Conservation (phyloP, 345 rosid species). For the Garcia nutans region DNA sequence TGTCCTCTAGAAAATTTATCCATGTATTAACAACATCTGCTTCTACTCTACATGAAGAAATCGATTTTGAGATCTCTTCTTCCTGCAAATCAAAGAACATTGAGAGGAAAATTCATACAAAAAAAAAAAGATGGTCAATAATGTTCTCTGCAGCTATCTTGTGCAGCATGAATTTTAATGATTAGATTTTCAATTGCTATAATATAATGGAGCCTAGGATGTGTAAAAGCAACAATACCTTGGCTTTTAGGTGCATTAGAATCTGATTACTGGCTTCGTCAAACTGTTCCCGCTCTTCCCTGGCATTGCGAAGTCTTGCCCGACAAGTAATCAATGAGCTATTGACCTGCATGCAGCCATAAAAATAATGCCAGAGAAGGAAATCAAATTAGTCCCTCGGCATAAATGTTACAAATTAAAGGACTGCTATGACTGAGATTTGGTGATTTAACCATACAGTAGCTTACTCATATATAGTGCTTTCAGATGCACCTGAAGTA, state of each 20-base stretch:
- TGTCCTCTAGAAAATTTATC: conserved; percentile 67
- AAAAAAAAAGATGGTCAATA: background rate
- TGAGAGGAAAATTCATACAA: background rate
- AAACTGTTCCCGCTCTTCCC: conserved; percentile 89
- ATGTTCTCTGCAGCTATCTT: background rate
- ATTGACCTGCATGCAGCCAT: conserved; percentile 51
- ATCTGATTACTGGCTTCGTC: conserved; percentile 89
- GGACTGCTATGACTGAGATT: too few relatives aligned
- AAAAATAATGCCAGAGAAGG: conserved; percentile 14
- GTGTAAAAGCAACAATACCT: conserved; percentile 43
- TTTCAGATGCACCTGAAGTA: background rate
- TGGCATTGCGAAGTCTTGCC: conserved; percentile 67
- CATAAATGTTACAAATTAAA: conserved; percentile 3
- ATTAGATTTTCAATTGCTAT: background rate
- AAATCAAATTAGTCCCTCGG: background rate
- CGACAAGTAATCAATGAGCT: conserved; percentile 50
- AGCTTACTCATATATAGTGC: background rate
- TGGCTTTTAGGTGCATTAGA: conserved; percentile 65
- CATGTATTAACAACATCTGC: conserved; percentile 69
- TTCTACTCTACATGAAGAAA: conserved; percentile 64
- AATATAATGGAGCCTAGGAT: background rate
- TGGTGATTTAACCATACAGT: conserved; percentile 3
- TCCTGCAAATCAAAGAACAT: conserved; percentile 47
- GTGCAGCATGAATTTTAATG: background rate
- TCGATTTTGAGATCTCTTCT: conserved; percentile 75